Percentiles rank a stretch among this genome's conserved stretches.
phyloP scores from a whole-genome alignment of 129 eudicot genomes.

The Artemisia tridentata region DNA sequence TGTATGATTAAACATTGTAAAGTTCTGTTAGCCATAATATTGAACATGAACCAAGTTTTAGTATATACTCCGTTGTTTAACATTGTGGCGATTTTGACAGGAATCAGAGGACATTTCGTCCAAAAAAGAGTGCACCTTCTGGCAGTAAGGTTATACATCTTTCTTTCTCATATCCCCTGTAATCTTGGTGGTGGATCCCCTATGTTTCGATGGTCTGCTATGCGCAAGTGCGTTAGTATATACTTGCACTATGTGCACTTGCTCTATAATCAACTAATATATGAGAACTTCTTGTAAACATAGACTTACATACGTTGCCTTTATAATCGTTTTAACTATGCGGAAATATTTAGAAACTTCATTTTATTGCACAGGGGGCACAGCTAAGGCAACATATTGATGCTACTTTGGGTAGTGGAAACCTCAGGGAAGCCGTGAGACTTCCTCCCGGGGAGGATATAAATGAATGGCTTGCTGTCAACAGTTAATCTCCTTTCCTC shows the following conservation, averaged over 20 bases:
- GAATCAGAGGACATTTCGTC: constrained; percentile 91
- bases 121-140: constrained; percentile 92
- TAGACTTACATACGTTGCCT: background rate
- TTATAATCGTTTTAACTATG: background rate
- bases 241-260: background rate
- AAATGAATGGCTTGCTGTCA: constrained; percentile 98
- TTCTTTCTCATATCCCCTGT: too few relatives aligned
- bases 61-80: background rate
- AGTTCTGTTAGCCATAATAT: background rate
- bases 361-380: constrained; percentile 62
- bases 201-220: background rate
- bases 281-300: background rate
- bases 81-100: constrained; percentile 37
- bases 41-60: background rate
- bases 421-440: constrained; percentile 91
- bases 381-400: constrained; percentile 90
- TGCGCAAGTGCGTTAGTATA: background rate
- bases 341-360: background rate
- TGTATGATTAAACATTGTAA: too few relatives aligned
- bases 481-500: constrained; percentile 51
- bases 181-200: too few relatives aligned
- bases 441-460: constrained; percentile 97
- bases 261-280: background rate
- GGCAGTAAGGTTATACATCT: constrained; percentile 76
- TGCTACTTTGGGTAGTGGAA: constrained; percentile 96